phyloP scores from a whole-genome alignment of 2,329 filamentous ascomycete species.

The Colletotrichum echinochloae region DNA sequence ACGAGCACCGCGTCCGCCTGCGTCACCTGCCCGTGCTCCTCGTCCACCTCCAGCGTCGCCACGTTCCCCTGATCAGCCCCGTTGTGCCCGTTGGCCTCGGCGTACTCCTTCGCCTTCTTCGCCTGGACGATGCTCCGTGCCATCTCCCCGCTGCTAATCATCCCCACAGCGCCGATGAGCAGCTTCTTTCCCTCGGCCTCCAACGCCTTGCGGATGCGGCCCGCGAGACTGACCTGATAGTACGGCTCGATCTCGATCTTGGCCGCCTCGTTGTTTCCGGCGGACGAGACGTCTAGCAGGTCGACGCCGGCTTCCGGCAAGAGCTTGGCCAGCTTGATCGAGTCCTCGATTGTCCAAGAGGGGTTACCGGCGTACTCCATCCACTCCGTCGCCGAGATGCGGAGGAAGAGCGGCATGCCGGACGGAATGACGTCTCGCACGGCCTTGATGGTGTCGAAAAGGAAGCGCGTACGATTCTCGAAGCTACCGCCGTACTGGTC shows the following conservation, averaged over 20 bases:
- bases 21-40: conserved; percentile 53
- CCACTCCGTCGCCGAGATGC: conserved; percentile 74
- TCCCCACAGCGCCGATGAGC: conserved; percentile 79
- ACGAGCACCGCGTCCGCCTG: conserved; percentile 78
- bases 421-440: conserved; percentile 65
- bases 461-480: conserved; percentile 73
- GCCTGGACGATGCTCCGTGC: conserved; percentile 70
- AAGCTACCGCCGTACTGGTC: conserved; percentile 75
- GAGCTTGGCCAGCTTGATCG: conserved; percentile 73
- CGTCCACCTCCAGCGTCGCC: conserved; percentile 53
- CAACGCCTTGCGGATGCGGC: conserved; percentile 76
- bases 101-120: conserved; percentile 52
- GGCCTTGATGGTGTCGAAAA: conserved; percentile 65
- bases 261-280: conserved; percentile 74
- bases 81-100: conserved; percentile 48
- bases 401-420: conserved; percentile 67
- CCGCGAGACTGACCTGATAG: conserved; percentile 82
- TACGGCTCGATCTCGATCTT: conserved; percentile 71
- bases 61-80: conserved; percentile 12
- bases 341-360: conserved; percentile 78
- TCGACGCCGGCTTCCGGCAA: conserved; percentile 83
- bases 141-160: conserved; percentile 76
- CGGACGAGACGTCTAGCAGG: conserved; percentile 84
- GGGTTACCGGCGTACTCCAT: conserved; percentile 61
- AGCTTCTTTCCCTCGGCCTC: conserved; percentile 61